Conservation (phyloP, 768 basidiomycete genomes). For the Postia placenta region DNA sequence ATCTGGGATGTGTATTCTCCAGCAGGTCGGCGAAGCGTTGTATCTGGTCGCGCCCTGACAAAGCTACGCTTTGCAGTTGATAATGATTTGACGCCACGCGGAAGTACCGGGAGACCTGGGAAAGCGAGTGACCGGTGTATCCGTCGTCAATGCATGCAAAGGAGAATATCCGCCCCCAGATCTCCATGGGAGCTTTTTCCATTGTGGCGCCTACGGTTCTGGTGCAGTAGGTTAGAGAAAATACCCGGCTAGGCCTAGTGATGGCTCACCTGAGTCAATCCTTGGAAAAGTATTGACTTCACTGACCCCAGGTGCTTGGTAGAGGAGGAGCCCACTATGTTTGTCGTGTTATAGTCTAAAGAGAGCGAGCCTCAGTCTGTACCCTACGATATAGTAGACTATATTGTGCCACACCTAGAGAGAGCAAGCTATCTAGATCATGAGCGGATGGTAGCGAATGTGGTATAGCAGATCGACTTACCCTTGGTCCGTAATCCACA, state of each 20-base stretch:
- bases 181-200: slow-evolving; percentile 22
- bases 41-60: slow-evolving; percentile 21
- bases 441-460: no score
- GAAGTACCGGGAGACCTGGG: slow-evolving; percentile 25
- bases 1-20: slow-evolving; percentile 1
- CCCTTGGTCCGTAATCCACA: no score
- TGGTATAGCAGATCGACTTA: no score
- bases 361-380: neutral
- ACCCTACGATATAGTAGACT: neutral
- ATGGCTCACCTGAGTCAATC: neutral
- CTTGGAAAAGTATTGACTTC: neutral
- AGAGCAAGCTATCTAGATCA: no score
- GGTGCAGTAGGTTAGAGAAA: neutral
- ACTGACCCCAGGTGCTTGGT: neutral
- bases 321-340: neutral
- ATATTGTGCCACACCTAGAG: no score
- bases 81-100: slow-evolving; percentile 21
- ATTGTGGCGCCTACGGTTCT: slow-evolving; percentile 2
- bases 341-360: neutral
- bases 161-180: slow-evolving; percentile 24
- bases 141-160: slow-evolving; percentile 27
- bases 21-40: slow-evolving; percentile 14
- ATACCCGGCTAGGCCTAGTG: neutral
- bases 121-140: slow-evolving; percentile 21
- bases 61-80: slow-evolving; percentile 22